These are phyloP conservation scores for Fusarium coicis DNA, from an alignment of 2,329 filamentous ascomycete species.

Conservation along the genomic window DNA sequence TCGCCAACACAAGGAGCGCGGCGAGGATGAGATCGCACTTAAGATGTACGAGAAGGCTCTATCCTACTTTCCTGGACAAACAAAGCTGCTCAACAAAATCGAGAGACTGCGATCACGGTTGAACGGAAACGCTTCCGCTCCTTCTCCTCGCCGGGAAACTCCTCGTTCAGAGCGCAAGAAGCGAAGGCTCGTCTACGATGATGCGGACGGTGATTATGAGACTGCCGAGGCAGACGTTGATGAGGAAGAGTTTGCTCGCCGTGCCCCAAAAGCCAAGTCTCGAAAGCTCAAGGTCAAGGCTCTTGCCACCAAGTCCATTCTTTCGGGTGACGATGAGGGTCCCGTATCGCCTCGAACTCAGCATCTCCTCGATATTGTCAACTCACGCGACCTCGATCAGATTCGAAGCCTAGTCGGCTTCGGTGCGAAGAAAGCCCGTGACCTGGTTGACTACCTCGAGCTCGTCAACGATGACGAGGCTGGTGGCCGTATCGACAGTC, in stretches of 20 bases:
- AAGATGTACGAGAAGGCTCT: conserved; percentile 88
- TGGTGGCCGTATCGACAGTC: conserved; percentile 55
- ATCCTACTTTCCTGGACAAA: conserved; percentile 86
- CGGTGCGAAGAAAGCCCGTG: conserved; percentile 75
- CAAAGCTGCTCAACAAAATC: conserved; percentile 79
- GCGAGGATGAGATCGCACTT: conserved; percentile 81
- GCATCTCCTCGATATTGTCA: conserved; percentile 75
- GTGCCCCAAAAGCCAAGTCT: conserved; percentile 43
- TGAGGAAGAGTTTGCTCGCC: conserved; percentile 47
- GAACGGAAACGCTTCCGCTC: conserved; percentile 38
- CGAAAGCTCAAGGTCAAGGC: conserved; percentile 48
- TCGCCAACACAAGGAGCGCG: conserved; percentile 86
- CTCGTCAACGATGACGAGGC: conserved; percentile 53
- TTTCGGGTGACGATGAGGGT: conserved; percentile 55
- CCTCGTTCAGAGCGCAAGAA: conserved; percentile 47
- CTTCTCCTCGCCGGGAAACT: conserved; percentile 34
- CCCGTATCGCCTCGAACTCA: conserved; percentile 65
- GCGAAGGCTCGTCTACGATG: conserved; percentile 42
- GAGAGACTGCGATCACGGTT: conserved; percentile 68
- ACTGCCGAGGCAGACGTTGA: conserved; percentile 56
- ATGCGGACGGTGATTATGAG: conserved; percentile 54
- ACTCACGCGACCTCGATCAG: conserved; percentile 73
- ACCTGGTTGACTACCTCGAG: conserved; percentile 67
- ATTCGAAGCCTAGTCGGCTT: conserved; percentile 77
- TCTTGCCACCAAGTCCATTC: conserved; percentile 34